A percentile compares a stretch with the other conserved stretches of the same genome.
These are phyloP conservation scores for Trifolium dubium DNA, from an alignment of 306 rosid species.

Conservation along the genomic window DNA sequence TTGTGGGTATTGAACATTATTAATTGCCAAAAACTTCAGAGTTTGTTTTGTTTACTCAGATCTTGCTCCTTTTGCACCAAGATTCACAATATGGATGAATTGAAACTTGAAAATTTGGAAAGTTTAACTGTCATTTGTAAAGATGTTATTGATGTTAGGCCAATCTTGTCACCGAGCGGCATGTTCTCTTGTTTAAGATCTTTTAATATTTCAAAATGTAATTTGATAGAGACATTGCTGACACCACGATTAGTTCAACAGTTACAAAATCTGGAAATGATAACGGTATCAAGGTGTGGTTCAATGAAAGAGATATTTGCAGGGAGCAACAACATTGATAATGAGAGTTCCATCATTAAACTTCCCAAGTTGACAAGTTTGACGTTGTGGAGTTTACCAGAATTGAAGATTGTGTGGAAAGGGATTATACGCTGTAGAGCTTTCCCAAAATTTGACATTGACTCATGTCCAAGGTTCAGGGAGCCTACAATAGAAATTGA, in stretches of 20 bases:
- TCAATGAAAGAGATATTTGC: slow-evolving; percentile 20
- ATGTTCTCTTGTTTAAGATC: slow-evolving; percentile 10
- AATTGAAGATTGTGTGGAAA: not conserved
- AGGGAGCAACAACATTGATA: not conserved
- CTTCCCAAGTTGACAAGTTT: not conserved
- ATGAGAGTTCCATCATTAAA: not conserved
- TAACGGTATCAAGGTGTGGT: accelerated
- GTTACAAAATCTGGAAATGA: not conserved
- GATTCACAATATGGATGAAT: not conserved
- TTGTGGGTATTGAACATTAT: accelerated
- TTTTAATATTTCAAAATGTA: not conserved
- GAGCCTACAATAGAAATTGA: too few relatives aligned
- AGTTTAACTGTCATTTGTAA: not conserved
- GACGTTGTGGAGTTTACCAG: not conserved
- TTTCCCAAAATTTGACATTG: too few relatives aligned
- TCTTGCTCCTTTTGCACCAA: not conserved
- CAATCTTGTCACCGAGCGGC: not conserved
- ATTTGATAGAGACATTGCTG: slow-evolving; percentile 21
- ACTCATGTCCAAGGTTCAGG: too few relatives aligned
- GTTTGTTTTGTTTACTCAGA: slow-evolving; percentile 14
- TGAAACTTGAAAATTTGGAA: not conserved
- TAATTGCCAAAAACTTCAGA: not conserved
- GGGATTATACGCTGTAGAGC: too few relatives aligned
- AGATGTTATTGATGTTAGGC: not conserved
- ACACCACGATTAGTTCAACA: not conserved